Base-by-base conservation (phyloP, 306 rosid genomes). In the Notholithocarpus densiflorus region DNA sequence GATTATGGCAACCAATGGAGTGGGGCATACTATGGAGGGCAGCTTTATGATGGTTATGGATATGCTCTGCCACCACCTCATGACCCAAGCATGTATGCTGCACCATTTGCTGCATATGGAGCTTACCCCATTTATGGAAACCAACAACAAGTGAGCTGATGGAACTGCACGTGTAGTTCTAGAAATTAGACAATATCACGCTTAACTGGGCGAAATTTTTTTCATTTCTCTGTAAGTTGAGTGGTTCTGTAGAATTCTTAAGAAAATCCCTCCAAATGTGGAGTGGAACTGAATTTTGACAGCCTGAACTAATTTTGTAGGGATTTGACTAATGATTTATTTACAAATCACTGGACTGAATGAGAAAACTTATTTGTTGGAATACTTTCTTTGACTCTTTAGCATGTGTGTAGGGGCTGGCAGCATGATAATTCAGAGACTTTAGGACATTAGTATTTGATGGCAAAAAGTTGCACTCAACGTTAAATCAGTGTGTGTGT, bases 141-240 rank as follows among this genome's bases (percentile, higher is more conserved):
- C 75, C 98, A 93, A 77, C 98, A 96, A 79, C 98, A 93, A 88
- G 98, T 96, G 81, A 96, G 91, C 92, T 91, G 88, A 95, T 52
- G 78, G 77, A 81, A 78, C 77, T 77, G 82, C 86, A 56, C 43
- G 15, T 83, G 79, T 72, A 81, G 79, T 71, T 77, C 77, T 52
- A 81, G 77, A 34, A 77, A 52, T 60, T 71, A 80, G 84, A 77
- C 87, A 78, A 72, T 12, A 60, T 77, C 71, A 77, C 34, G 52
- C 81, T 56, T 74, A 74, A 72, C 73, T 74, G 80, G 80, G 84
- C 52, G 45, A 81, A 75, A 72, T 75, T 81, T 72, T 72, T 69
- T 56, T 72, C 51, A 79, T 81, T 79, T 61, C 74, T 64, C 84
- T 87, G 85, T 89, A 85, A 84, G 83, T 84, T 80, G 90, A 72